These are phyloP conservation scores for Apiospora koreana DNA, from an alignment of 2,329 filamentous ascomycete genomes.

Conservation along the genomic window DNA sequence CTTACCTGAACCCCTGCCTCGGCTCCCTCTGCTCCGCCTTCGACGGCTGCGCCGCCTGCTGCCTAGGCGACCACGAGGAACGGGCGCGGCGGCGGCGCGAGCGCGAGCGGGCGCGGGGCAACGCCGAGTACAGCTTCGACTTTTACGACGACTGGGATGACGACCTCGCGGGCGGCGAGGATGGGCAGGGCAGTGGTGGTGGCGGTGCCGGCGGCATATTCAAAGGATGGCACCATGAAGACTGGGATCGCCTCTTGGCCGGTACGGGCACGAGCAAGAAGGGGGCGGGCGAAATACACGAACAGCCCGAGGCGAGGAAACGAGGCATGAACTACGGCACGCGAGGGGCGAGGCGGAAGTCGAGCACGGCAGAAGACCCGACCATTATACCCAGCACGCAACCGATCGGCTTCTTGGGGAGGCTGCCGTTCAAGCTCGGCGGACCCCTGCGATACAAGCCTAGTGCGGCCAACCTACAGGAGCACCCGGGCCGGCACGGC, in stretches of 20 bases:
- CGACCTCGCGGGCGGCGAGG: conserved; percentile 43
- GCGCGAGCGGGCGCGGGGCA: conserved; percentile 56
- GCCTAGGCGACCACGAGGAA: conserved; percentile 73
- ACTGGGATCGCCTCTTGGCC: conserved; percentile 80
- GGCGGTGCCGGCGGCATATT: conserved; percentile 55
- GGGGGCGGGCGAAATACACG: conserved; percentile 59
- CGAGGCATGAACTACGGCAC: conserved; percentile 90
- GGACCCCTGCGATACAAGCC: conserved; percentile 85
- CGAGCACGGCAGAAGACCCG: conserved; percentile 66
- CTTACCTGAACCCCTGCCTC: conserved; percentile 83
- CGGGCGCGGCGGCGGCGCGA: conserved; percentile 69
- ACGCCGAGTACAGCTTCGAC: conserved; percentile 86
- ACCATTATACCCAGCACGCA: conserved; percentile 89
- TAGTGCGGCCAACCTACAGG: conserved; percentile 85
- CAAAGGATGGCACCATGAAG: conserved; percentile 76
- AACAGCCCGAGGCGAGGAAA: conserved; percentile 46
- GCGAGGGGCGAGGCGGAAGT: conserved; percentile 52
- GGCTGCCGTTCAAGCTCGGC: conserved; percentile 82
- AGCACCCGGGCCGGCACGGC: conserved; percentile 67
- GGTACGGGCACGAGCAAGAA: conserved; percentile 46
- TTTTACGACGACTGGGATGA: conserved; percentile 98
- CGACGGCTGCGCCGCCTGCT: conserved; percentile 71
- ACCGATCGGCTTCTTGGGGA: conserved; percentile 80
- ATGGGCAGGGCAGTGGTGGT: conserved; percentile 36
- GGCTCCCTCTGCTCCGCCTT: conserved; percentile 65